Evolutionary conservation across 108 stramenopile species (phyloP).

Genomic region (Fistulifera pelliculosa): DNA sequence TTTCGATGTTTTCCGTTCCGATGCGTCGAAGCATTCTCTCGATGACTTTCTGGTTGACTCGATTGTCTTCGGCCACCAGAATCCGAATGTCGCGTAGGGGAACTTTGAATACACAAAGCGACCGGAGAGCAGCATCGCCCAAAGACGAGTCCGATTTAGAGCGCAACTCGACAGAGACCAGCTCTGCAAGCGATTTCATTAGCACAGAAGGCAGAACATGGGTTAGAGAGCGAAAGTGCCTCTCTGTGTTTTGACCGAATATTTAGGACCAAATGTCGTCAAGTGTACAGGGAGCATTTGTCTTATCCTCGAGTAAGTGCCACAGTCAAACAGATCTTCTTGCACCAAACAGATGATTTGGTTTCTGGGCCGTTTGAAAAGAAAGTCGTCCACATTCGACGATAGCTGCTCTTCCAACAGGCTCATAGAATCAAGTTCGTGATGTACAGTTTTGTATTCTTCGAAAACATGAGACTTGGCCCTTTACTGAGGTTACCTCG

Average conservation of each 20-base stretch:
- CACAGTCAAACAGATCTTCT: constrained; percentile 14
- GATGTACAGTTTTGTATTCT: too few relatives aligned
- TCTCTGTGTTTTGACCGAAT: constrained; percentile 4
- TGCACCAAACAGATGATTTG: constrained; percentile 12
- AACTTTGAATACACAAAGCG: background rate
- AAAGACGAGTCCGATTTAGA: background rate
- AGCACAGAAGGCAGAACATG: constrained; percentile 14
- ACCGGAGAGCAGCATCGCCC: background rate
- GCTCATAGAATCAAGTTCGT: background rate
- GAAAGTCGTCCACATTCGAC: too few relatives aligned
- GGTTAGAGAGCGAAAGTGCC: constrained; percentile 13
- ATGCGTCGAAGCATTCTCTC: constrained; percentile 21
- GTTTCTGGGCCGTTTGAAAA: too few relatives aligned
- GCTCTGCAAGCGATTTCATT: constrained; percentile 3
- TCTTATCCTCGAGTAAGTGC: too few relatives aligned
- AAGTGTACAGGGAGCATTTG: background rate
- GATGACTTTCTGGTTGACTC: constrained; percentile 38
- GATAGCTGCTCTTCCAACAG: background rate
- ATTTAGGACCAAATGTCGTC: constrained; percentile 16
- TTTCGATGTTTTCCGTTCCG: constrained; percentile 15
- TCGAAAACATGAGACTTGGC: too few relatives aligned
- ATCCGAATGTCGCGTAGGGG: constrained; percentile 2
- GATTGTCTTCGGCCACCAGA: constrained; percentile 35
- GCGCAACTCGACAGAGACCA: background rate
- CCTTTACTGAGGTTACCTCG: too few relatives aligned